Conservation (phyloP, 2,329 filamentous ascomycete species). For the Rhytidhysteron rufulum region DNA sequence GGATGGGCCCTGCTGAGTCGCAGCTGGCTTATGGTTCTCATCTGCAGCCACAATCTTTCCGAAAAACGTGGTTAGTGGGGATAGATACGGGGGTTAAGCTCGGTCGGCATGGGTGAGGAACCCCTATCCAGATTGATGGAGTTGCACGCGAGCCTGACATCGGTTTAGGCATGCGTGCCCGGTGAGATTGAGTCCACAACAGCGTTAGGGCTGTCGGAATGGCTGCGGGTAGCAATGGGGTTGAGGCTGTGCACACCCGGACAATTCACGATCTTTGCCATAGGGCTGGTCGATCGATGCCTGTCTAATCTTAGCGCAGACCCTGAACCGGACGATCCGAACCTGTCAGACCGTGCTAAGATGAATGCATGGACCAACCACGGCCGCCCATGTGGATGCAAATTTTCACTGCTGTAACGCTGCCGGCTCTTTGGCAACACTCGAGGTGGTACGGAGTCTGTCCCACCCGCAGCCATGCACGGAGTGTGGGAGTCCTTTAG, state of each 20-base stretch:
- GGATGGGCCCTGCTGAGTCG: neutral
- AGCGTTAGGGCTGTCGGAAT: neutral
- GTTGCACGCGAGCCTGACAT: neutral
- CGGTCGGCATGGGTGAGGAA: neutral
- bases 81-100: slow-evolving; percentile 1
- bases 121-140: neutral
- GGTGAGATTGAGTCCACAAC: neutral
- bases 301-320: neutral
- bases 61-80: slow-evolving; percentile 1
- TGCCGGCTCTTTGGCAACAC: neutral
- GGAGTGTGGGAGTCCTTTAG: no score
- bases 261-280: neutral
- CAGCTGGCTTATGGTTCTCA: neutral
- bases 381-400: neutral
- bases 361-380: neutral
- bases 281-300: neutral
- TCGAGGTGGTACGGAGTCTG: neutral
- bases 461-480: neutral
- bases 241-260: neutral
- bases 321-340: neutral
- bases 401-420: neutral
- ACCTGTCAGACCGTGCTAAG: neutral
- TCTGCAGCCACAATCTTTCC: neutral
- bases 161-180: neutral
- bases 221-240: neutral